Conservation (phyloP, 1,139 yeast genomes). For the Taiozyma sp. region DNA sequence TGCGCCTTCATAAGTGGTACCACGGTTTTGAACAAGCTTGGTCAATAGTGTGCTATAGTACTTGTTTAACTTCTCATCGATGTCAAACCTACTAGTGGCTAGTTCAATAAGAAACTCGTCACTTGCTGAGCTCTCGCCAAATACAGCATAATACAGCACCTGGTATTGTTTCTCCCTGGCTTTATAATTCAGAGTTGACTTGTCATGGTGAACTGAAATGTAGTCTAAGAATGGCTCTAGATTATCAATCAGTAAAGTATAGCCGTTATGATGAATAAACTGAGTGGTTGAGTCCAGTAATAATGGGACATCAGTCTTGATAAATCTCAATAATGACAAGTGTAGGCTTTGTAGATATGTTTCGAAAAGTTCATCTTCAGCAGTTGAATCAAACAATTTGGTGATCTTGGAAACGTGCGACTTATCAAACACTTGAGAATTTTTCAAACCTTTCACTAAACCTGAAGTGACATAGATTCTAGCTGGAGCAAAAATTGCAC, state of each 20-base stretch:
- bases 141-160: constrained; percentile 19
- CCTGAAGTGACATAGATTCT: constrained; percentile 62
- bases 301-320: constrained; percentile 10
- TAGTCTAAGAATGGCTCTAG: constrained; percentile 30
- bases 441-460: constrained; percentile 45
- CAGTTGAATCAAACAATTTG: constrained; percentile 44
- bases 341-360: constrained; percentile 47
- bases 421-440: constrained; percentile 29
- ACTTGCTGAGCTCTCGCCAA: constrained; percentile 11
- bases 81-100: constrained; percentile 16
- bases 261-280: constrained; percentile 42
- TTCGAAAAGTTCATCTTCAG: constrained; percentile 59
- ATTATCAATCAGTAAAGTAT: constrained; percentile 33
- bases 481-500: constrained; percentile 66
- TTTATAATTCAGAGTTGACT: neutral
- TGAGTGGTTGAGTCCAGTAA: constrained; percentile 21
- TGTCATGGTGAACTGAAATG: constrained; percentile 17
- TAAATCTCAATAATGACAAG: constrained; percentile 36
- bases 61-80: constrained; percentile 5
- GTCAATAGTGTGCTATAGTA: constrained; percentile 20
- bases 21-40: constrained; percentile 23
- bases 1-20: constrained; percentile 18
- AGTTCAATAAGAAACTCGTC: constrained; percentile 28
- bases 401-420: constrained; percentile 30
- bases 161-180: constrained; percentile 15